A percentile compares a stretch with the other conserved stretches of the same genome.
phyloP scores from a whole-genome alignment of 441 rosid species.

The Corymbia calophylla region DNA sequence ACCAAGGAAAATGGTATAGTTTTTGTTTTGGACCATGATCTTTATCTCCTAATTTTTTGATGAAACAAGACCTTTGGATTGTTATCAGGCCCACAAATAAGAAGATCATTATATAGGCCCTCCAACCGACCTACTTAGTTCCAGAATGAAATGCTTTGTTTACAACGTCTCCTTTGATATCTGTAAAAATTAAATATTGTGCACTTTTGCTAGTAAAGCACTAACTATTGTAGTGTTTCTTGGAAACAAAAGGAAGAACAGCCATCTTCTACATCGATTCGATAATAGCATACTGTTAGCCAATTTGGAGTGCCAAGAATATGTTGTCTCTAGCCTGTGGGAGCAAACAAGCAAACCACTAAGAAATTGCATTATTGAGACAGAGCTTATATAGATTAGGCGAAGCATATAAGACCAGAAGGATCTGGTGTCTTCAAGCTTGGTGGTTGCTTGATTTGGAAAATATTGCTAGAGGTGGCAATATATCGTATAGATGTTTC shows the following conservation, averaged over 20 bases:
- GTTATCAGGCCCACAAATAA: background rate
- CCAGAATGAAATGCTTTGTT: background rate
- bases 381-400: background rate
- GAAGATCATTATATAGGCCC: background rate
- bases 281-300: background rate
- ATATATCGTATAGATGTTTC: background rate
- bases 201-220: background rate
- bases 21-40: background rate
- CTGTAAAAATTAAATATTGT: background rate
- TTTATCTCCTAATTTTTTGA: background rate
- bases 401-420: background rate
- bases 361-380: background rate
- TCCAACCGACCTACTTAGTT: background rate
- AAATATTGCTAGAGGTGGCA: background rate
- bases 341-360: background rate
- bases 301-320: background rate
- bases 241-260: background rate
- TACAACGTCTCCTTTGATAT: background rate
- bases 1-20: background rate
- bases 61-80: background rate
- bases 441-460: background rate
- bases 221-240: background rate
- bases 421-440: background rate
- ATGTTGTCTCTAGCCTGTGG: background rate
- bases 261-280: background rate